These are phyloP conservation scores for Gremmenia infestans DNA, from an alignment of 2,329 filamentous ascomycete genomes.

Conservation along the genomic window DNA sequence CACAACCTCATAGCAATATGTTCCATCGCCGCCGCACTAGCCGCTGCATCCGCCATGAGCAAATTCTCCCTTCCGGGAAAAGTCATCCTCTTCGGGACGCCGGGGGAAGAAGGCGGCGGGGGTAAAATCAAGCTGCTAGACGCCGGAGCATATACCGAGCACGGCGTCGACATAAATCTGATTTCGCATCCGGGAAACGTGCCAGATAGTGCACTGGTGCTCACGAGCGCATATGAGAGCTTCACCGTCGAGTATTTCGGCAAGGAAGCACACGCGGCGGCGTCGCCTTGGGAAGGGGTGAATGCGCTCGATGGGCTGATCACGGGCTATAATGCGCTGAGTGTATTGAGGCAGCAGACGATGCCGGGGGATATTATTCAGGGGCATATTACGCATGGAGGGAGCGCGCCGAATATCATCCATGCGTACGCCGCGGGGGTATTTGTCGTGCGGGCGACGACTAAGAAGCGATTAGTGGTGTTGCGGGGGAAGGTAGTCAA, in stretches of 20 bases:
- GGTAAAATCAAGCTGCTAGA: conserved; percentile 41
- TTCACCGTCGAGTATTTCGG: conserved; percentile 50
- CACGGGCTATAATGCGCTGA: conserved; percentile 32
- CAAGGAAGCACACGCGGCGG: conserved; percentile 41
- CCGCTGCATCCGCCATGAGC: conserved; percentile 22
- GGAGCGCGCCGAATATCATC: conserved; percentile 38
- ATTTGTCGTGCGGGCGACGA: conserved; percentile 42
- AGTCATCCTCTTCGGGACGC: conserved; percentile 29
- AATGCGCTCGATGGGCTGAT: conserved; percentile 38
- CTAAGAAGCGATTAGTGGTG: conserved; percentile 36
- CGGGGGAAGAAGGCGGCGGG: conserved; percentile 28
- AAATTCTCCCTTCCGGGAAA: conserved; percentile 23
- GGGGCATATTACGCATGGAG: conserved; percentile 36
- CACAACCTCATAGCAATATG: conserved; percentile 40
- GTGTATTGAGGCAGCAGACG: conserved; percentile 31
- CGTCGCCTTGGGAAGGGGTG: conserved; percentile 35
- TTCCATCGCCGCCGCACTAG: conserved; percentile 35
- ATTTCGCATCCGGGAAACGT: conserved; percentile 37
- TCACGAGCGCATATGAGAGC: conserved; percentile 46
- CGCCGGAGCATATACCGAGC: conserved; percentile 39
- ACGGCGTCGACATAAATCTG: conserved; percentile 32
- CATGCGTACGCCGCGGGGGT: conserved; percentile 23
- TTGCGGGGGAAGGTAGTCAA: conserved; percentile 39
- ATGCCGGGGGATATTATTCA: conserved; percentile 31
- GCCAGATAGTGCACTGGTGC: conserved; percentile 42